A percentile compares a stretch with the other conserved stretches of the same genome.
phyloP scores from a whole-genome alignment of 768 basidiomycete species.

The Holtermanniella nyarrowii region DNA sequence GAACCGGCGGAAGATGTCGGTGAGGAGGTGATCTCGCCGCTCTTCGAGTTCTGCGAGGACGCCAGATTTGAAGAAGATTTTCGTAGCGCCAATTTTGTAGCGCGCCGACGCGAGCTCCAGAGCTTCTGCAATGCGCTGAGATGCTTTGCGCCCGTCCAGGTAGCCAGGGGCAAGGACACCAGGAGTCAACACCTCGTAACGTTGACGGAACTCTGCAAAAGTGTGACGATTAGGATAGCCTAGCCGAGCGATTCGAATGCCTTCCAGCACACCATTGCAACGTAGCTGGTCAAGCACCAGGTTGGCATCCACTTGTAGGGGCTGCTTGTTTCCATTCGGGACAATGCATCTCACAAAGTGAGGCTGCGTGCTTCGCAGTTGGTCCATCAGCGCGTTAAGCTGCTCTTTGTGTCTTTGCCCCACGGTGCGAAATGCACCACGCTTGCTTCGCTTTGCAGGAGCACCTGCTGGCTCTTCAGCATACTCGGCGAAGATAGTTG shows the following conservation, averaged over 20 bases:
- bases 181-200: constrained; percentile 90
- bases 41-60: constrained; percentile 94
- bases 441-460: constrained; percentile 53
- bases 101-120: constrained; percentile 74
- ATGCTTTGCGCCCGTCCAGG: constrained; percentile 95
- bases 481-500: constrained; percentile 74
- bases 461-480: constrained; percentile 45
- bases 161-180: constrained; percentile 88
- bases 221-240: constrained; percentile 96
- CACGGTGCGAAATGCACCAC: constrained; percentile 93
- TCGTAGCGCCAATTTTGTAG: constrained; percentile 88
- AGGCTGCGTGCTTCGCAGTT: constrained; percentile 86
- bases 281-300: constrained; percentile 91
- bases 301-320: constrained; percentile 81
- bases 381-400: constrained; percentile 76
- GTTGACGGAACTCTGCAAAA: constrained; percentile 92
- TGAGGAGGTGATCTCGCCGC: constrained; percentile 73
- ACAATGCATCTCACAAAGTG: constrained; percentile 99
- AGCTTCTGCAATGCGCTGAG: constrained; percentile 75
- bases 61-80: constrained; percentile 98
- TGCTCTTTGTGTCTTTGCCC: constrained; percentile 94
- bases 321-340: constrained; percentile 82
- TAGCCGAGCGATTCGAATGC: constrained; percentile 91
- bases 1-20: constrained; percentile 74
- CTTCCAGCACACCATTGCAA: constrained; percentile 98